Evolutionary conservation across 2,329 filamentous ascomycete genomes (phyloP).

Genomic region (Monilinia polystroma): DNA sequence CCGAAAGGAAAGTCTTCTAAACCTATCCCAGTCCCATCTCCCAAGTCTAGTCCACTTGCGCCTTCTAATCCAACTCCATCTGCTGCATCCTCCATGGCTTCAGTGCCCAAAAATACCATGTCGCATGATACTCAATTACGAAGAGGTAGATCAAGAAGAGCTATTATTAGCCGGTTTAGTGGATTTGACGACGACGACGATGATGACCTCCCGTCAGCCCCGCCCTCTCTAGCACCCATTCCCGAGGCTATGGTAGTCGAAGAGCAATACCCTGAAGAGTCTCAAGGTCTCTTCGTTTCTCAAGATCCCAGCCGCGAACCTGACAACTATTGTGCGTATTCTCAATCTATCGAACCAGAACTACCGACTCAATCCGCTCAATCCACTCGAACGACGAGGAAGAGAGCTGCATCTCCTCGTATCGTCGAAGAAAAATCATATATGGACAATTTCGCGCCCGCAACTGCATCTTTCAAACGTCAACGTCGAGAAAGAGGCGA

Average conservation of each 20-base stretch:
- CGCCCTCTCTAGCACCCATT: conserved; percentile 26
- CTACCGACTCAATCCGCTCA: not conserved
- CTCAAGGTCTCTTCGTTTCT: conserved; percentile 55
- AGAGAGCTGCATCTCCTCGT: conserved; percentile 48
- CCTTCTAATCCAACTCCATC: conserved; percentile 19
- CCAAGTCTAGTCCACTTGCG: conserved; percentile 16
- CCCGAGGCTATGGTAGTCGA: conserved; percentile 55
- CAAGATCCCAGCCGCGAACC: conserved; percentile 44
- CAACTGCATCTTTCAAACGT: conserved; percentile 71
- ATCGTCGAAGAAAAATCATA: conserved; percentile 45
- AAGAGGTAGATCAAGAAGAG: conserved; percentile 43
- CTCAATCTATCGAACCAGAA: conserved; percentile 26
- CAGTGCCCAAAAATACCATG: conserved; percentile 19
- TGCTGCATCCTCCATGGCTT: conserved; percentile 24
- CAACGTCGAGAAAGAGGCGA: conserved; percentile 51
- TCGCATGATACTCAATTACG: conserved; percentile 17
- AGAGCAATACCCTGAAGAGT: conserved; percentile 40
- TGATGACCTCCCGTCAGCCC: conserved; percentile 21
- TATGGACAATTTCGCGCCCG: conserved; percentile 72
- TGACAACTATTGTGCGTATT: conserved; percentile 28
- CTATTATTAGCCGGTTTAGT: conserved; percentile 62
- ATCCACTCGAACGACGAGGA: conserved; percentile 35
- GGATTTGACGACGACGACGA: conserved; percentile 68
- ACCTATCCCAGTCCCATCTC: not conserved
- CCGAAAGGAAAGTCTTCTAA: not conserved